Evolutionary conservation across 1,139 yeast species (phyloP), one percentile per base, ranked within the genome.

Genomic region (Pichia sp.): DNA sequence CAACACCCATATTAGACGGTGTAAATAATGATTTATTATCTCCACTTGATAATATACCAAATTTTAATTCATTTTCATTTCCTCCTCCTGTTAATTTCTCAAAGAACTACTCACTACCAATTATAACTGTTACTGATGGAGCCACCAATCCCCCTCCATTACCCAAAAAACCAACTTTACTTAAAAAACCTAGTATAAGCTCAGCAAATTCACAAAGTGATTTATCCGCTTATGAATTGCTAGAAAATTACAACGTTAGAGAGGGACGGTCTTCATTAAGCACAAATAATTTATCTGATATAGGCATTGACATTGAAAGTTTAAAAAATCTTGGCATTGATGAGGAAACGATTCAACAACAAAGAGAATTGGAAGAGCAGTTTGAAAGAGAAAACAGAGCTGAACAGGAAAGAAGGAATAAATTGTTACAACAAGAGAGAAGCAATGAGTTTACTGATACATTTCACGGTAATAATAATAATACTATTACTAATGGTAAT

Each of bases 311-410:
- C 34, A n/a, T 35, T 8, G 50, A 48, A 26, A 46, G 38, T n/a
- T 38, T 51, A 25, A 42, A 32, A 33, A 41, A 32, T 30, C 27
- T 51, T 6, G 51, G 51, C 2, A 46, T 51, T 5, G 48, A 51
- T 9, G 48, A 48, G 10, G 53, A 51, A 35, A 39, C 46, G 42
- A 46, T 51, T 11, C 31, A 34, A 32, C 43, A 48, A 39, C 53
- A 51, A 27, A 37, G 33, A 30, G 45, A 43, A 11, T 48, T 51
- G n/a, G 53, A 51, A 26, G 43, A 43, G 34, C 39, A 46, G 7
- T 45, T 51, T n/a, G 30, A 40, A 27, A 38, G 39, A 28, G 44
- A 48, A 29, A 45, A 42, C 25, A 29, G 7, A n/a, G 27, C 26
- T 6, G 27, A 40, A 2, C 36, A 30, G 5, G 18, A 25, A 26